A percentile compares a stretch with the other conserved stretches of the same genome.
These are phyloP conservation scores for Geranium incanum DNA, from an alignment of 441 rosid species.

Conservation along the genomic window DNA sequence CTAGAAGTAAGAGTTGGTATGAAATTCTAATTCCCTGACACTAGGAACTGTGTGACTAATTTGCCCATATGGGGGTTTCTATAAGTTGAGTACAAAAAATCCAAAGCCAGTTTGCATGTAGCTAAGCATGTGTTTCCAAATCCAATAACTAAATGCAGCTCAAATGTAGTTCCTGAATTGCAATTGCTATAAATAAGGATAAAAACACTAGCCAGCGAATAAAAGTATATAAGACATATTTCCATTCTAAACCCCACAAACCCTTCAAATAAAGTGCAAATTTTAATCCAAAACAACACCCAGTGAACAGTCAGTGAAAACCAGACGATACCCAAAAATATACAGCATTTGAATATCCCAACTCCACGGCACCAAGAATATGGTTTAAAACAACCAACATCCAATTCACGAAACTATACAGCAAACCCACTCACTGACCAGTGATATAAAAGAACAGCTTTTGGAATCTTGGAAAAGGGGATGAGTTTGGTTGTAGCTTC, in stretches of 20 bases:
- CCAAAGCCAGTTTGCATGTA: neutral
- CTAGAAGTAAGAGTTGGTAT: neutral
- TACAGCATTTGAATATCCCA: neutral
- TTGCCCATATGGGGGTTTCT: neutral
- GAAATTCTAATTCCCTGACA: neutral
- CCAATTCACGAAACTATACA: slow-evolving; percentile 14
- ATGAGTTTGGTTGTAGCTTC: slow-evolving; percentile 24
- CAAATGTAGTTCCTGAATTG: neutral
- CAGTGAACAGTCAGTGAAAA: neutral
- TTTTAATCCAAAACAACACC: slow-evolving; percentile 1
- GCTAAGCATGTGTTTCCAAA: neutral
- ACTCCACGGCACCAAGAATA: neutral
- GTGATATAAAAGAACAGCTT: slow-evolving; percentile 1
- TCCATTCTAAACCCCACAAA: neutral
- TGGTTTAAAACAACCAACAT: slow-evolving; percentile 11
- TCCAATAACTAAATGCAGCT: neutral
- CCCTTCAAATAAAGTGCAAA: neutral
- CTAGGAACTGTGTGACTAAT: neutral
- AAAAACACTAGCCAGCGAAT: neutral
- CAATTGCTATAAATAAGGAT: neutral
- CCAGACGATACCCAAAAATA: neutral
- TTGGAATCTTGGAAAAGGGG: slow-evolving; percentile 17
- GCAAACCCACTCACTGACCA: slow-evolving; percentile 15
- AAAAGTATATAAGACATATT: neutral
- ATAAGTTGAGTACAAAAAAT: neutral